Conservation (phyloP, 176 grass and related monocot genomes). For the Lolium multiflorum region DNA sequence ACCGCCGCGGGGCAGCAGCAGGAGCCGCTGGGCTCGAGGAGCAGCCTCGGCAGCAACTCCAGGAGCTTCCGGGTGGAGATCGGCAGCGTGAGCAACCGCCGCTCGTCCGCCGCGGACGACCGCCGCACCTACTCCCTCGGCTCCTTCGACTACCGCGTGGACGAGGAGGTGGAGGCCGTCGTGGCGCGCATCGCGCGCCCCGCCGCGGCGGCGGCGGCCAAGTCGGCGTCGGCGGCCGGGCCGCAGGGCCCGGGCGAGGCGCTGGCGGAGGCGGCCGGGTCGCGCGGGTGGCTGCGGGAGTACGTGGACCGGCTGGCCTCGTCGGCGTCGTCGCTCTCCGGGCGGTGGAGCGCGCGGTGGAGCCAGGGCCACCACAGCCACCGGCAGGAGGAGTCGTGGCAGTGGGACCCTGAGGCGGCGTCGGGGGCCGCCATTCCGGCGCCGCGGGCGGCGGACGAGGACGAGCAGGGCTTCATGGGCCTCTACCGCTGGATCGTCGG, state of each 20-base stretch:
- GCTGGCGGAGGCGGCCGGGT: constrained; percentile 73
- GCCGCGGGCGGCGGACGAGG: constrained; percentile 39
- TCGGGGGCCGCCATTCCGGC: constrained; percentile 14
- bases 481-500: constrained; percentile 88
- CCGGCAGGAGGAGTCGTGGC: constrained; percentile 50
- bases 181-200: constrained; percentile 62
- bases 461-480: constrained; percentile 51
- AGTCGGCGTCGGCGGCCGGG: background rate
- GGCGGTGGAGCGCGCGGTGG: constrained; percentile 78
- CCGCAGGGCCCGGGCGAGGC: constrained; percentile 53
- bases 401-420: constrained; percentile 67
- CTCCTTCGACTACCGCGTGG: constrained; percentile 86
- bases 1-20: background rate
- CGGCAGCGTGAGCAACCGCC: constrained; percentile 79
- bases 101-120: constrained; percentile 50
- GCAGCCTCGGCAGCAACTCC: constrained; percentile 42
- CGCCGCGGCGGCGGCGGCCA: constrained; percentile 18
- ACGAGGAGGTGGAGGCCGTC: constrained; percentile 87
- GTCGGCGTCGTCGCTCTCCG: constrained; percentile 72
- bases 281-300: constrained; percentile 82
- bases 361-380: constrained; percentile 59
- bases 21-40: constrained; percentile 26
- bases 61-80: constrained; percentile 86
- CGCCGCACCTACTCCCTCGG: constrained; percentile 73
- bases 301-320: constrained; percentile 89